A percentile compares a stretch with the other conserved stretches of the same genome.
Evolutionary conservation across 495 filamentous ascomycete species (phyloP).

Genomic region (Aspergillus sclerotioniger): DNA sequence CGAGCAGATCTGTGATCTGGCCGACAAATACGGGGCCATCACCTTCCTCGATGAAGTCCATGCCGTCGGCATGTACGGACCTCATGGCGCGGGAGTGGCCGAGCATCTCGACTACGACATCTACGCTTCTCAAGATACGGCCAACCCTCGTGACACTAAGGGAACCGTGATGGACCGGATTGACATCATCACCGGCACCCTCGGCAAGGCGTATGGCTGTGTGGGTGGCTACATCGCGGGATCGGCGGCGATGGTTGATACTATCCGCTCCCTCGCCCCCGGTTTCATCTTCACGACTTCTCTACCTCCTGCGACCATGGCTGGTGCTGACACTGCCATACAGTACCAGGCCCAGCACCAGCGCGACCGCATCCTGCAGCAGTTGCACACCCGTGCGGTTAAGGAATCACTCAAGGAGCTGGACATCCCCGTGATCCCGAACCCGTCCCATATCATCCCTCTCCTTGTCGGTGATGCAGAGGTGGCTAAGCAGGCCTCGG

Average conservation of each 20-base stretch:
- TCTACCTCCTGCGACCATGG: constrained; percentile 94
- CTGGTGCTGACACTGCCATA: constrained; percentile 86
- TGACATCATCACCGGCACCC: constrained; percentile 95
- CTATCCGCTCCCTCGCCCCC: constrained; percentile 91
- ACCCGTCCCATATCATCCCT: constrained; percentile 94
- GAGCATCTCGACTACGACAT: constrained; percentile 92
- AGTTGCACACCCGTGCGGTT: constrained; percentile 90
- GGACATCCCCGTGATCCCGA: constrained; percentile 97
- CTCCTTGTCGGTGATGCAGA: constrained; percentile 92
- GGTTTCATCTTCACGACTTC: constrained; percentile 99
- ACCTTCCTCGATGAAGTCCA: constrained; percentile 99
- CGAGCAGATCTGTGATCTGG: constrained; percentile 89
- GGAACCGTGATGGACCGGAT: constrained; percentile 94
- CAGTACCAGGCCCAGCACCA: constrained; percentile 82
- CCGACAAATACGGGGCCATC: constrained; percentile 95
- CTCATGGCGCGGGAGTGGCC: constrained; percentile 92
- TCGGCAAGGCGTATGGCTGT: constrained; percentile 97
- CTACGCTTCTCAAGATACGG: constrained; percentile 54
- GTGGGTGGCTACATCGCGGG: constrained; percentile 97
- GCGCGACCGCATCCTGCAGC: constrained; percentile 84
- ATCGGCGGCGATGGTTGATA: constrained; percentile 83
- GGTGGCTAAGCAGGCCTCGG: constrained; percentile 85
- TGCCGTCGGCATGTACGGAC: constrained; percentile 98
- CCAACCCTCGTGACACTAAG: constrained; percentile 55
- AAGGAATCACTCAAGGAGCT: constrained; percentile 72